Evolutionary conservation across 2,329 filamentous ascomycete species (phyloP).

Genomic region (Exophiala viscosa): DNA sequence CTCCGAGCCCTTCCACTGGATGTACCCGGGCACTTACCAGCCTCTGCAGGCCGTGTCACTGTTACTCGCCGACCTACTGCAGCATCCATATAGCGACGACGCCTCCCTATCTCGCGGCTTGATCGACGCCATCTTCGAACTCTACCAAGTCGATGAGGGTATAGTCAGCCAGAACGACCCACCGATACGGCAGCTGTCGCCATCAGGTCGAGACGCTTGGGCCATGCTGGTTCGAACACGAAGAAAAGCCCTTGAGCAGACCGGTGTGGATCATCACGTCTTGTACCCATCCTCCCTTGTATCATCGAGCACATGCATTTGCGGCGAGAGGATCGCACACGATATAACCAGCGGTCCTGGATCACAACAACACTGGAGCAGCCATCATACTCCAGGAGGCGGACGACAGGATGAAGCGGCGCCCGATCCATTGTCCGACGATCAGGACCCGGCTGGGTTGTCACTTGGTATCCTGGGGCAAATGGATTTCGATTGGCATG

Average conservation of each 20-base stretch:
- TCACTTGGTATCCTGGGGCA: conserved; percentile 10
- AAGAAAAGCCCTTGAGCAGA: conserved; percentile 19
- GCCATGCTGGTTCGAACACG: conserved; percentile 20
- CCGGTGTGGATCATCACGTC: conserved; percentile 23
- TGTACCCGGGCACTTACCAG: conserved; percentile 29
- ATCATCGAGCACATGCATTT: conserved; percentile 19
- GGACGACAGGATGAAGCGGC: neutral
- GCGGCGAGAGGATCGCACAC: conserved; percentile 16
- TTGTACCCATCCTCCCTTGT: conserved; percentile 15
- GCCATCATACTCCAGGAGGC: neutral
- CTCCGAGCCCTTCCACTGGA: conserved; percentile 27
- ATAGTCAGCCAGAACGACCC: conserved; percentile 21
- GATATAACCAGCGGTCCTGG: neutral
- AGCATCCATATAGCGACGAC: conserved; percentile 24
- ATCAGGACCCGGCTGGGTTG: neutral
- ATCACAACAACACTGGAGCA: neutral
- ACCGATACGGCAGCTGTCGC: conserved; percentile 18
- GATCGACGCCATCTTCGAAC: conserved; percentile 25
- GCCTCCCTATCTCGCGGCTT: conserved; percentile 21
- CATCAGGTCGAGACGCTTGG: conserved; percentile 23
- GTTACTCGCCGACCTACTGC: conserved; percentile 26
- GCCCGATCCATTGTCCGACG: neutral
- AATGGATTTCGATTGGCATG: conserved; percentile 20
- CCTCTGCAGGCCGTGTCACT: conserved; percentile 25
- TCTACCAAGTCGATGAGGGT: conserved; percentile 25